These are phyloP conservation scores for Mortierella sp. DNA, from an alignment of 371 early-diverging fungal species.

Conservation along the genomic window DNA sequence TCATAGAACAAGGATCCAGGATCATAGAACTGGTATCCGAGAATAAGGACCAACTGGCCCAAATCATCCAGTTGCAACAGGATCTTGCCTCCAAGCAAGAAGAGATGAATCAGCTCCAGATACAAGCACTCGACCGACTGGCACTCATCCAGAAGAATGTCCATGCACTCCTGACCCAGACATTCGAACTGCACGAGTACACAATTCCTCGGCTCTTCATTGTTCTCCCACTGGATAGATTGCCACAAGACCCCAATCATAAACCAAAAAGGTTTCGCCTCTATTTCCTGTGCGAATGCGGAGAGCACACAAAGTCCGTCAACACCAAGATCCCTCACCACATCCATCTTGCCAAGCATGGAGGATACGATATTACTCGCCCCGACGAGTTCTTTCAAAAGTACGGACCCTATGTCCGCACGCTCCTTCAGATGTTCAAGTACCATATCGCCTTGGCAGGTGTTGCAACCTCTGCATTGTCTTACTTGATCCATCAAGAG, in stretches of 20 bases:
- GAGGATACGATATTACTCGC: conserved; percentile 20
- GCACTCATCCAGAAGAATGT: not conserved
- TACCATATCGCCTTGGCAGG: conserved; percentile 20
- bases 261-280: conserved; percentile 15
- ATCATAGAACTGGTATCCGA: too few relatives aligned
- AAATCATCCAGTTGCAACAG: not conserved
- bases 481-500: too few relatives aligned
- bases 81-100: not conserved
- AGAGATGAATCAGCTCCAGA: not conserved
- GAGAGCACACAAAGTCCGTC: conserved; percentile 19
- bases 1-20: too few relatives aligned
- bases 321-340: conserved; percentile 18
- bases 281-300: conserved; percentile 42
- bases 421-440: conserved; percentile 33
- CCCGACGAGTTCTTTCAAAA: conserved; percentile 19
- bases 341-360: conserved; percentile 25
- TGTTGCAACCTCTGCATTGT: conserved; percentile 6
- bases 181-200: not conserved
- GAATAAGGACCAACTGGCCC: too few relatives aligned
- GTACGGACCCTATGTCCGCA: conserved; percentile 22
- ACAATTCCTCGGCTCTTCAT: not conserved
- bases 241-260: not conserved
- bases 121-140: not conserved
- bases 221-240: not conserved
- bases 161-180: not conserved